phyloP scores from a whole-genome alignment of 1,284 basidiomycete genomes.

The Rhodotorula sp. region DNA sequence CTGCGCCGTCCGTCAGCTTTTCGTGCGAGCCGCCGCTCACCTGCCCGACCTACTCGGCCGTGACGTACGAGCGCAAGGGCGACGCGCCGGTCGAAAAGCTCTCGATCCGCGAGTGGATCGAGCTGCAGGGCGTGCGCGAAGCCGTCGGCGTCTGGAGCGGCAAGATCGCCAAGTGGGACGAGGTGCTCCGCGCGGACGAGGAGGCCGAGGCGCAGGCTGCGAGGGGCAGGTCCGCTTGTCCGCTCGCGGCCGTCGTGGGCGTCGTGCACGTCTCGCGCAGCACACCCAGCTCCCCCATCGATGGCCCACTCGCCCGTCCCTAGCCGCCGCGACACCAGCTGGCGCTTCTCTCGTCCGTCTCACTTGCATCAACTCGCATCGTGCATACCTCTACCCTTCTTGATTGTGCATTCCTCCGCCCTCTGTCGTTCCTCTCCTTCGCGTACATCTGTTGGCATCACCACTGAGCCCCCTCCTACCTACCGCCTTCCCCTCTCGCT shows the following conservation, averaged over 20 bases:
- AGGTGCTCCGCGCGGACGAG: neutral
- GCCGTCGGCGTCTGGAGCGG: conserved; percentile 41
- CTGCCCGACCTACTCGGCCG: conserved; percentile 26
- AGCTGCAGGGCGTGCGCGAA: conserved; percentile 38
- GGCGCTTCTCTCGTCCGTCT: neutral
- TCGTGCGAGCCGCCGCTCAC: conserved; percentile 18
- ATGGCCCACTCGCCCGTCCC: neutral
- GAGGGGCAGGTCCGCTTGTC: neutral
- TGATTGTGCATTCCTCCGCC: neutral
- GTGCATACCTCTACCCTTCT: too few species aligned
- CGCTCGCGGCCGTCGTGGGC: conserved; percentile 20
- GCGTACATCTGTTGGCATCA: neutral
- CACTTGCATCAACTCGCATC: neutral
- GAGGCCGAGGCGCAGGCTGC: neutral
- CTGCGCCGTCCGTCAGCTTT: conserved; percentile 28
- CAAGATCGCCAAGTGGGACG: conserved; percentile 32
- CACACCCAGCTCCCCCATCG: conserved; percentile 25
- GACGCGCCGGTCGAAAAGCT: conserved; percentile 38
- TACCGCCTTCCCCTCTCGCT: neutral
- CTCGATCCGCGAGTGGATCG: conserved; percentile 39
- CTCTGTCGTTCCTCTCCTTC: neutral
- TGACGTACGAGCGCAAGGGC: conserved; percentile 34
- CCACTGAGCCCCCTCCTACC: neutral
- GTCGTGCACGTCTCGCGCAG: conserved; percentile 28
- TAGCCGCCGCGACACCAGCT: neutral